A percentile compares a stretch with the other conserved stretches of the same genome.
These are phyloP conservation scores for Hysterium pulicare DNA, from an alignment of 2,329 filamentous ascomycete genomes.

Conservation along the genomic window DNA sequence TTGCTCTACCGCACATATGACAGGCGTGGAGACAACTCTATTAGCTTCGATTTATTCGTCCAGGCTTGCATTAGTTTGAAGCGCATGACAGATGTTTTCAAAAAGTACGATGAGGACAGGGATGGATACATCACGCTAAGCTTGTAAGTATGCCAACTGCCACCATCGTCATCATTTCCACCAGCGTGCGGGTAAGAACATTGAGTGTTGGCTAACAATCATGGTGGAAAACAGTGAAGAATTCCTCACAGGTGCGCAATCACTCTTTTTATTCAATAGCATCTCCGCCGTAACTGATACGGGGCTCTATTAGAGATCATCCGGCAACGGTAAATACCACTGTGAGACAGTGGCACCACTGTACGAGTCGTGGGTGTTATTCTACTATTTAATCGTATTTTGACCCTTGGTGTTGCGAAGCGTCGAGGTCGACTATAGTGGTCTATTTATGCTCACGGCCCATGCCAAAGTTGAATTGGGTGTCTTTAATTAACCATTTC, in stretches of 20 bases:
- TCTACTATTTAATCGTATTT: no score
- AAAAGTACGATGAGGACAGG: slow-evolving; percentile 95
- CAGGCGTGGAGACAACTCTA: slow-evolving; percentile 45
- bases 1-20: slow-evolving; percentile 88
- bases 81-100: slow-evolving; percentile 98
- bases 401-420: no score
- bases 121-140: slow-evolving; percentile 73
- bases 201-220: no score
- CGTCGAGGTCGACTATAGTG: no score
- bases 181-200: no score
- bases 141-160: slow-evolving; percentile 45
- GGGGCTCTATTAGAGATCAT: slow-evolving; percentile 49
- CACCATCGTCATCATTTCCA: not conserved
- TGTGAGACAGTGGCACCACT: no score
- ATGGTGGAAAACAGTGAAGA: slow-evolving; percentile 41
- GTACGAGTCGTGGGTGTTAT: no score
- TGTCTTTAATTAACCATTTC: no score
- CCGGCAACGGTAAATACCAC: no score
- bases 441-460: no score
- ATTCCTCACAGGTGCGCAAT: slow-evolving; percentile 55
- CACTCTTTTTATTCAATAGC: slow-evolving; percentile 53
- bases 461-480: no score
- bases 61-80: slow-evolving; percentile 96
- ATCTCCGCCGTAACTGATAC: slow-evolving; percentile 51
- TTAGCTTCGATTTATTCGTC: slow-evolving; percentile 86